Conservation (phyloP, 192 early-diverging fungal species). For the Coemansia sp. region DNA sequence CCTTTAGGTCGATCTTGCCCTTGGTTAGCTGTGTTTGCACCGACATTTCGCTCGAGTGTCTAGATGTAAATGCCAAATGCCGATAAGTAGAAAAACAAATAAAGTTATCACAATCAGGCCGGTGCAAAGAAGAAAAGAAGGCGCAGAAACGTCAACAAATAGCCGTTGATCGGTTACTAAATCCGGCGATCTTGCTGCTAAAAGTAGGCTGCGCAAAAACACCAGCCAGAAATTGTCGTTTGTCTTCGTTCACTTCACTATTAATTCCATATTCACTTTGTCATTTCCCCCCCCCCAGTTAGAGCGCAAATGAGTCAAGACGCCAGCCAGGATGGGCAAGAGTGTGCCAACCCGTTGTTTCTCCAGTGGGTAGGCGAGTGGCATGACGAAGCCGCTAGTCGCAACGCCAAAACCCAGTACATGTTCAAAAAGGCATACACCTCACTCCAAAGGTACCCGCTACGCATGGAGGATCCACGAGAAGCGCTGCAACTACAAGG, state of each 20-base stretch:
- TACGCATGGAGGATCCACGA: slow-evolving; percentile 59
- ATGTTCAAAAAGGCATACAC: slow-evolving; percentile 64
- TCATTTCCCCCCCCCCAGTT: not conserved
- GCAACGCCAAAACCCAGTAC: slow-evolving; percentile 58
- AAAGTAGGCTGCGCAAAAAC: not conserved
- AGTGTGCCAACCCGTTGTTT: slow-evolving; percentile 70
- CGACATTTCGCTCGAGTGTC: slow-evolving; percentile 21
- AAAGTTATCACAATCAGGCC: not conserved
- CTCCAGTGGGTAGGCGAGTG: slow-evolving; percentile 71
- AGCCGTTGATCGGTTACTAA: not conserved
- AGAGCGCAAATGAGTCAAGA: slow-evolving; percentile 14
- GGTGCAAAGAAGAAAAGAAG: slow-evolving; percentile 2
- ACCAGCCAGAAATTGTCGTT: not conserved
- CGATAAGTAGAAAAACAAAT: not conserved
- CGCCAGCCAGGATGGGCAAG: slow-evolving; percentile 14
- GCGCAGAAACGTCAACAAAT: slow-evolving; percentile 6
- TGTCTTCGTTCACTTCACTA: not conserved
- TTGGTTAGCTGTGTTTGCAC: slow-evolving; percentile 49
- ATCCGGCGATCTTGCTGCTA: not conserved
- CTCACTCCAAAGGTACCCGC: slow-evolving; percentile 65
- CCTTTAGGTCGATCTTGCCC: slow-evolving; percentile 77
- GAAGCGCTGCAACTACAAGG: slow-evolving; percentile 65
- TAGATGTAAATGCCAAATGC: slow-evolving; percentile 9
- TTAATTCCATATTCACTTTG: not conserved
- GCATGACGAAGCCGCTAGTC: slow-evolving; percentile 58